Evolutionary conservation across 129 eudicot species (phyloP).

Genomic region (Saussurea involucrata): DNA sequence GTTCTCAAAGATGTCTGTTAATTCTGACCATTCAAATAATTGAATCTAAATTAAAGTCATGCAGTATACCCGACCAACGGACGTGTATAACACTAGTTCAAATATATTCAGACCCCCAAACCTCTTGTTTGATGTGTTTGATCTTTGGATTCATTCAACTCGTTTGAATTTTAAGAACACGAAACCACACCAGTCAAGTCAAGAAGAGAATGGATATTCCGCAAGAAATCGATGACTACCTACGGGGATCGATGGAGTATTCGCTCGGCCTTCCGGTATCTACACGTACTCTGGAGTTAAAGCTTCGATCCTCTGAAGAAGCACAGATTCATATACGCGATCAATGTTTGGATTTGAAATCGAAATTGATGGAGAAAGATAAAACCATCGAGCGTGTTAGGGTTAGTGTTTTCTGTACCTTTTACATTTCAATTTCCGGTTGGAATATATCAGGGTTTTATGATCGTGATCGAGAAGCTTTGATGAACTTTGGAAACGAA

Average conservation of each 20-base stretch:
- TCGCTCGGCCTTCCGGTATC: slow-evolving; percentile 56
- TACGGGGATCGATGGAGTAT: slow-evolving; percentile 55
- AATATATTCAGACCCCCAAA: slow-evolving; percentile 1
- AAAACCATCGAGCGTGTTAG: slow-evolving; percentile 46
- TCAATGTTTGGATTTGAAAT: slow-evolving; percentile 41
- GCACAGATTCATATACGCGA: slow-evolving; percentile 27
- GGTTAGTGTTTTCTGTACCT: slow-evolving; percentile 42
- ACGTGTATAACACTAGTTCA: no score
- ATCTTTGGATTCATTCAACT: neutral
- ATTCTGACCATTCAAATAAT: no score
- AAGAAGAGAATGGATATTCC: slow-evolving; percentile 67
- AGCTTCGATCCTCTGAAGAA: slow-evolving; percentile 49
- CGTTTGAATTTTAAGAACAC: neutral
- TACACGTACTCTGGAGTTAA: slow-evolving; percentile 39
- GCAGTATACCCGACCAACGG: no score
- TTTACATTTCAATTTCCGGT: neutral
- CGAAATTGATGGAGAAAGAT: slow-evolving; percentile 51
- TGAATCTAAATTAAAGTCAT: neutral
- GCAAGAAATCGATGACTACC: slow-evolving; percentile 61
- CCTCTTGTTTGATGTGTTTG: neutral
- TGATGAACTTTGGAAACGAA: slow-evolving; percentile 74
- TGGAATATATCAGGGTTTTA: neutral
- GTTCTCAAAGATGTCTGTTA: no score
- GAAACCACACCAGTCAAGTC: neutral
- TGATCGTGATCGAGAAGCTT: slow-evolving; percentile 58